A percentile compares a stretch with the other conserved stretches of the same genome.
These are phyloP conservation scores for Komagataella phaffii DNA, from an alignment of 805 yeast species.

Conservation along the genomic window DNA sequence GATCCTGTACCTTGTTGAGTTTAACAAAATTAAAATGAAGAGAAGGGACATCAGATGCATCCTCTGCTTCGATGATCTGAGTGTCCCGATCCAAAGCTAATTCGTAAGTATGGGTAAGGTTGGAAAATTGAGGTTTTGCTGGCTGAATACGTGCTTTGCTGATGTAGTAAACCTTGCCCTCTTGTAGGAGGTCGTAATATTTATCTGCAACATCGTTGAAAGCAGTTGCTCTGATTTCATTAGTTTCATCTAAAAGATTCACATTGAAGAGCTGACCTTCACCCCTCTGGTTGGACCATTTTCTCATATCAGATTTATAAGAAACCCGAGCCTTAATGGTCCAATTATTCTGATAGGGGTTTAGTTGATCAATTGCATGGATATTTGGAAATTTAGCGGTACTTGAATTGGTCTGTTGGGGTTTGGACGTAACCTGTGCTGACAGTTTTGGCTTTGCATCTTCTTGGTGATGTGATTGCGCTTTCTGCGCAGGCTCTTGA, in stretches of 20 bases:
- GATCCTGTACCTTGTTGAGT: conserved; percentile 48
- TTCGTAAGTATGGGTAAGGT: conserved; percentile 81
- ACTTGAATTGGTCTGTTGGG: conserved; percentile 10
- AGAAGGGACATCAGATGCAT: conserved; percentile 56
- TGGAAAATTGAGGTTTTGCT: conserved; percentile 78
- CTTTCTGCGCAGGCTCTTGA: conserved; percentile 1
- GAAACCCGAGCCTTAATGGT: conserved; percentile 88
- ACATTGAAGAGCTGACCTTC: conserved; percentile 85
- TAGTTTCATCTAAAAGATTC: conserved; percentile 84
- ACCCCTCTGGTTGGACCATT: conserved; percentile 78
- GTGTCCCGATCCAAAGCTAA: conserved; percentile 72
- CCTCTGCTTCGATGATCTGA: conserved; percentile 52
- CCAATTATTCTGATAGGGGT: conserved; percentile 89
- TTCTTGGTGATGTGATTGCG: conserved; percentile 1
- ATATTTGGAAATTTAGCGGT: conserved; percentile 23
- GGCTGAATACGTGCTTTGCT: conserved; percentile 70
- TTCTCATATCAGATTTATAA: conserved; percentile 74
- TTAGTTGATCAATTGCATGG: conserved; percentile 71
- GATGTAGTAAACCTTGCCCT: conserved; percentile 79
- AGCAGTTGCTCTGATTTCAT: conserved; percentile 92
- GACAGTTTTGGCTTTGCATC: conserved; percentile 8
- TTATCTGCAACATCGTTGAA: conserved; percentile 80
- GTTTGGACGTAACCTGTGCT: conserved; percentile 9
- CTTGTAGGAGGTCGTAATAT: conserved; percentile 64
- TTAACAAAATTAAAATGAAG: conserved; percentile 65